A percentile compares a stretch with the other conserved stretches of the same genome.
phyloP scores from a whole-genome alignment of 2,329 filamentous ascomycete species.

The Fusarium euwallaceae region DNA sequence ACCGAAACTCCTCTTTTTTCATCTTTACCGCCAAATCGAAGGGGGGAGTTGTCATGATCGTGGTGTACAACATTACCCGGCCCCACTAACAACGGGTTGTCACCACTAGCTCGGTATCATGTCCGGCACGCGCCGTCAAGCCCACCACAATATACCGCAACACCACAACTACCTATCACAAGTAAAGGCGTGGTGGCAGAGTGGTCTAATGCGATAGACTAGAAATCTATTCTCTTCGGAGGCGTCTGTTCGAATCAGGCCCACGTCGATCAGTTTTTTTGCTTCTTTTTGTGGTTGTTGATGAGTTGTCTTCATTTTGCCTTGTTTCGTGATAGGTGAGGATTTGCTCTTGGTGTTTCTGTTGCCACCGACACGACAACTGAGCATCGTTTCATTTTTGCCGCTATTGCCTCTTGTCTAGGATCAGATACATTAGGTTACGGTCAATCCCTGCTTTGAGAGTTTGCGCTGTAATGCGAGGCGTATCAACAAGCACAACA shows the following conservation, averaged over 20 bases:
- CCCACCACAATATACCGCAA: not conserved
- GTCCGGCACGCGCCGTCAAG: not conserved
- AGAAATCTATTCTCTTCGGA: constrained; percentile 52
- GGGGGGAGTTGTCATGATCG: not conserved
- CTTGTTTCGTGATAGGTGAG: not conserved
- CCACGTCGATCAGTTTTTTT: constrained; percentile 37
- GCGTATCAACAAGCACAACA: not conserved
- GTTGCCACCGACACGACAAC: not conserved
- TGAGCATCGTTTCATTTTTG: not conserved
- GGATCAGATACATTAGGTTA: not conserved
- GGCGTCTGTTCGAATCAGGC: constrained; percentile 53
- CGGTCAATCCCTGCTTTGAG: not conserved
- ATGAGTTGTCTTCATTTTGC: not conserved
- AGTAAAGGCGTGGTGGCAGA: constrained; percentile 47
- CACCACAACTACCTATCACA: not conserved
- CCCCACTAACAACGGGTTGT: not conserved
- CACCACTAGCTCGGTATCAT: not conserved
- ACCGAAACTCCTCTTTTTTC: not conserved
- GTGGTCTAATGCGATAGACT: constrained; percentile 52
- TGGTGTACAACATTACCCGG: not conserved
- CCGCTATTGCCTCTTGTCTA: not conserved
- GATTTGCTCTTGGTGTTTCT: not conserved
- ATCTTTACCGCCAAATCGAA: not conserved
- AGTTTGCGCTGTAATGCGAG: not conserved
- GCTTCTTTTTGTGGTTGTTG: constrained; percentile 15